Evolutionary conservation across 306 rosid genomes (phyloP), one percentile per base, ranked within the genome.

Genomic region (Malus fusca): DNA sequence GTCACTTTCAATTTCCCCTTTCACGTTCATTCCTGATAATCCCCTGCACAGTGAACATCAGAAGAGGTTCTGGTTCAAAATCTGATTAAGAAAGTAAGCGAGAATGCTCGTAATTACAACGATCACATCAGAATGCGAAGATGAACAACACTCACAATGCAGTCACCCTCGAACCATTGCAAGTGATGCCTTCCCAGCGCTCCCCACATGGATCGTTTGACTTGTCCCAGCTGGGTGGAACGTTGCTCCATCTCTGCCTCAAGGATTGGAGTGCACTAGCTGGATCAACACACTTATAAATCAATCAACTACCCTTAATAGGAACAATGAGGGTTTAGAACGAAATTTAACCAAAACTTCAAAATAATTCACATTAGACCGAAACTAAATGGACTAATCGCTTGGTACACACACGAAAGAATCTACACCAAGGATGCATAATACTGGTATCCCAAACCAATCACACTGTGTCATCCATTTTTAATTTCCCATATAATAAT

Each of bases 181-280:
- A 95, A 21, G 78, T 83, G 43, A 95, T 88, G 84, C 99, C 99
- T 44, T 95, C 99, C 99, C 99, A 95, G 6, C 83, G 82, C 60
- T 75, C 75, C 80, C 86, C 92, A 87, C 97, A 92, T 2, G 96
- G 96, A 78, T 95, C 96, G 55, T 75, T 46, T 73, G 99, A 88
- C 64, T 66, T 76, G 76, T 76, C 88, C 99, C 99, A 95, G 83
- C 89, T 89, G 26, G 97, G 97, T 53, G 99, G 99, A 76, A 89
- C 66, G 65, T 87, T 84, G 71, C 71, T 26, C 97, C 97, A 92
- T 56, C 56, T 22, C 30, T 61, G 81, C 82, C 86, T 89, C 53
- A 95, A 76, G 68, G 99, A 87, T 40, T 79, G 71, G 72, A 95
- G 87, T 23, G 72, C 90, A 73, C 79, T 76, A 75, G 77, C 99